Base-by-base conservation (phyloP, 805 yeast genomes). In the Saccharomycopsis microspora region DNA sequence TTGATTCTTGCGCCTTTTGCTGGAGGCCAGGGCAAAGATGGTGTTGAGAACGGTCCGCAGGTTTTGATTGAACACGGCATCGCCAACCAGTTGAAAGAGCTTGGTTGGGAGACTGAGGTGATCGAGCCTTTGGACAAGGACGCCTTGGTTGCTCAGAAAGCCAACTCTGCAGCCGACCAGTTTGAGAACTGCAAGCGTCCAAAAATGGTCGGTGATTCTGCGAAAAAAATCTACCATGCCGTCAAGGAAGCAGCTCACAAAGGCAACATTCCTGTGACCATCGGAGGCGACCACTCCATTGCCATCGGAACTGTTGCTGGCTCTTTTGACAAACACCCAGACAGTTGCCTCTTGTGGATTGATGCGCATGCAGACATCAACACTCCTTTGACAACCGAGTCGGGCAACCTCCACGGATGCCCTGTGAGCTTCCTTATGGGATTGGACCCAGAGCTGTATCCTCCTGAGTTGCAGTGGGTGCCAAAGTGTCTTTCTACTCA, bases 361-460 rank as follows among this genome's bases (percentile, higher is more conserved):
- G 98, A 90, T 66, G 98, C 98, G 0, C 98, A 90, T 64, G 96
- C 97, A 19, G 98, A 90, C 64, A 82, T 93, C 62, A 93, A 93
- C 70, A 83, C 97, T 1, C 85, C 96, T 7, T 70, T 71, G 35
- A 78, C 87, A 5, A 80, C 97, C 1, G 82, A 75, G 32, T 78
- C 90, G 5, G 97, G 97, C 39, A 93, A 90, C 64, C 71, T 90
- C 57, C 98, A 90, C 64, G 98, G 98, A 4, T 89, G 97, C 63
- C 98, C 98, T 1, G 87, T 90, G 35, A 78, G 96, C 3, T 93
- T 93, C 61, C 69, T 90, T 48, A 70, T 88, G 76, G 97, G 97
- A 2, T 68, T 89, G 46, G 86, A 84, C 55, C 63, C 66, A 46
- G 79, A 75, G 37, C 61, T 73, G 19, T 80, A 76, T 66, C 94